Conservation (phyloP, 306 rosid genomes). For the Trifolium fragiferum region DNA sequence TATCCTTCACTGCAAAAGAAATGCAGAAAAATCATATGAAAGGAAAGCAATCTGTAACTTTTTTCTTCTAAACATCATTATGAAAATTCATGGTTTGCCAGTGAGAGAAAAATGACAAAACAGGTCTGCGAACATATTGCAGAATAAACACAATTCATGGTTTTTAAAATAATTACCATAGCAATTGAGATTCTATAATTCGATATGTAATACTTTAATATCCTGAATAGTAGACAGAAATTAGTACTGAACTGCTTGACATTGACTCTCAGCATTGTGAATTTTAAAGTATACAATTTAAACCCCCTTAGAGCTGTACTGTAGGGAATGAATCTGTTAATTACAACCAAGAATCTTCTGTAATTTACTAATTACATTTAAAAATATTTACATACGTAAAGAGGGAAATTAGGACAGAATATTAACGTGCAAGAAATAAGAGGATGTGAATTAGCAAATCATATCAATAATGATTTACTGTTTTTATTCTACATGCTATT, state of each 20-base stretch:
- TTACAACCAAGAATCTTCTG: neutral
- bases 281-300: neutral
- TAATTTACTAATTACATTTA: neutral
- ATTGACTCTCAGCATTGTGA: slow-evolving; percentile 7
- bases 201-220: neutral
- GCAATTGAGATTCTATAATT: slow-evolving; percentile 22
- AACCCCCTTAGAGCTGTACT: neutral
- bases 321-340: neutral
- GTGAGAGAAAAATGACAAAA: neutral
- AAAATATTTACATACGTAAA: neutral
- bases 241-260: neutral
- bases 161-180: neutral
- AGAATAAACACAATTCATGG: neutral
- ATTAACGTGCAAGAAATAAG: neutral
- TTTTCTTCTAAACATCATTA: slow-evolving; percentile 17
- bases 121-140: neutral
- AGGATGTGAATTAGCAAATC: neutral
- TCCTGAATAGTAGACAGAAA: neutral
- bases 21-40: slow-evolving; percentile 41
- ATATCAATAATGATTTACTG: neutral
- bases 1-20: slow-evolving; percentile 64
- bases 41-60: slow-evolving; percentile 24
- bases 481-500: neutral
- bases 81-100: slow-evolving; percentile 8
- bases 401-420: neutral